Evolutionary conservation across 768 basidiomycete genomes (phyloP).

Genomic region (Tremella mesenterica): DNA sequence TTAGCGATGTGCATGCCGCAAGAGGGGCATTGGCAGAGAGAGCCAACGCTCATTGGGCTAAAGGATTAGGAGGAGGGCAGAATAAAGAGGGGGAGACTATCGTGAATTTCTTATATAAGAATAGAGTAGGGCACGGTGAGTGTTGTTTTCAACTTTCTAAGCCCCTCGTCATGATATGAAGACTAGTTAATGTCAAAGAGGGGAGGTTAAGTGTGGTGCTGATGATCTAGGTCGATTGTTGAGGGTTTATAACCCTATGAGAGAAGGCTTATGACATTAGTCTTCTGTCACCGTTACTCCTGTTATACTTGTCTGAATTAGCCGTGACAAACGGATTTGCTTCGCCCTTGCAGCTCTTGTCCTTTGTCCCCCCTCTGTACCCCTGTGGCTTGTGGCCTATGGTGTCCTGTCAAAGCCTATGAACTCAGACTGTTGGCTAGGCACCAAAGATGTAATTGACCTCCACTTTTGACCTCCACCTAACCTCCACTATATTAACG

Average conservation of each 20-base stretch:
- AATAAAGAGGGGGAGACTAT: constrained; percentile 40
- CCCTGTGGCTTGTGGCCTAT: neutral
- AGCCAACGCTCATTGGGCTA: constrained; percentile 38
- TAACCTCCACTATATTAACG: too few relatives aligned
- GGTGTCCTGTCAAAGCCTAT: neutral
- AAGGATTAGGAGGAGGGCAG: constrained; percentile 38
- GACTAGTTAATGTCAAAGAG: neutral
- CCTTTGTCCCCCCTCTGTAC: neutral
- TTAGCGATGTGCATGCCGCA: constrained; percentile 31
- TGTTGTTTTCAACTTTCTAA: neutral
- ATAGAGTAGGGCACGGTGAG: constrained; percentile 37
- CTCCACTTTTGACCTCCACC: neutral
- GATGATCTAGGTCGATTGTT: constrained; percentile 21
- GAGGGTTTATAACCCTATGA: constrained; percentile 32
- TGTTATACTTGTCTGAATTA: neutral
- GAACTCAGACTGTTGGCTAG: too few relatives aligned
- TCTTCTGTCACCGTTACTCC: neutral
- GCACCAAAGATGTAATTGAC: too few relatives aligned
- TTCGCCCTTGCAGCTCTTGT: neutral
- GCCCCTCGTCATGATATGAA: neutral
- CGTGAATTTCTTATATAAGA: constrained; percentile 40
- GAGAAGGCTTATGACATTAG: neutral
- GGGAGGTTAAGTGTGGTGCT: neutral
- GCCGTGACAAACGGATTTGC: too few relatives aligned
- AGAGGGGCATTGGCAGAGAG: constrained; percentile 35